phyloP scores from a whole-genome alignment of 805 yeast species.

The Saccharomycopsis sp. region DNA sequence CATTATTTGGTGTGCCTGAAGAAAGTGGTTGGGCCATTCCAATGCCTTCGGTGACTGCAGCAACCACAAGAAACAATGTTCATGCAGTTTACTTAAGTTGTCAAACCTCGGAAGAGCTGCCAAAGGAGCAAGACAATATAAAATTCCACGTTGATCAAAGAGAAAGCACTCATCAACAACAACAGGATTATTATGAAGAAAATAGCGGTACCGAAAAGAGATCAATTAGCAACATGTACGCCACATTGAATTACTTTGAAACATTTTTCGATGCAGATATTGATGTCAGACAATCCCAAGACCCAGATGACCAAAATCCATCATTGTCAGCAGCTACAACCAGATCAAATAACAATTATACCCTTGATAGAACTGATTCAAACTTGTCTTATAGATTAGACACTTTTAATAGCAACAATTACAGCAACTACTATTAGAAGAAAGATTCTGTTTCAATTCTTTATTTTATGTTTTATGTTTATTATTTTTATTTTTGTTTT shows the following conservation, averaged over 20 bases:
- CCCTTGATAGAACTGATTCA: constrained; percentile 13
- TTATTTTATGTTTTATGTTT: too few species aligned
- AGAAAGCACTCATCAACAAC: constrained; percentile 11
- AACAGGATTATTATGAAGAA: constrained; percentile 12
- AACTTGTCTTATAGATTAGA: constrained; percentile 13
- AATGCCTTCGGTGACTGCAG: constrained; percentile 87
- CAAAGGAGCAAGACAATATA: constrained; percentile 33
- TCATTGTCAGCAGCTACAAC: constrained; percentile 17
- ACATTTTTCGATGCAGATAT: constrained; percentile 20
- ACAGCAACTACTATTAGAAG: constrained; percentile 10
- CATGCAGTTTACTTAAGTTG: constrained; percentile 94
- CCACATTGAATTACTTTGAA: constrained; percentile 21
- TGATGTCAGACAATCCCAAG: neutral
- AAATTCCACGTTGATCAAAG: constrained; percentile 21
- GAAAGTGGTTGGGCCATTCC: constrained; percentile 97
- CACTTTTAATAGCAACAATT: constrained; percentile 17
- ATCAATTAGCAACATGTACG: constrained; percentile 21
- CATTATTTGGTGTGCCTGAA: constrained; percentile 84
- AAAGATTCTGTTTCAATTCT: too few species aligned
- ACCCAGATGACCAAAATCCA: constrained; percentile 10
- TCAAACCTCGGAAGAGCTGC: constrained; percentile 26
- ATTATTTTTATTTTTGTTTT: too few species aligned
- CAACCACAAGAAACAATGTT: constrained; percentile 83
- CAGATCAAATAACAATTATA: constrained; percentile 7
- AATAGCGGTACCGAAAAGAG: constrained; percentile 11